These are phyloP conservation scores for Aspergillus niger DNA, from an alignment of 2,329 filamentous ascomycete species.

Conservation along the genomic window DNA sequence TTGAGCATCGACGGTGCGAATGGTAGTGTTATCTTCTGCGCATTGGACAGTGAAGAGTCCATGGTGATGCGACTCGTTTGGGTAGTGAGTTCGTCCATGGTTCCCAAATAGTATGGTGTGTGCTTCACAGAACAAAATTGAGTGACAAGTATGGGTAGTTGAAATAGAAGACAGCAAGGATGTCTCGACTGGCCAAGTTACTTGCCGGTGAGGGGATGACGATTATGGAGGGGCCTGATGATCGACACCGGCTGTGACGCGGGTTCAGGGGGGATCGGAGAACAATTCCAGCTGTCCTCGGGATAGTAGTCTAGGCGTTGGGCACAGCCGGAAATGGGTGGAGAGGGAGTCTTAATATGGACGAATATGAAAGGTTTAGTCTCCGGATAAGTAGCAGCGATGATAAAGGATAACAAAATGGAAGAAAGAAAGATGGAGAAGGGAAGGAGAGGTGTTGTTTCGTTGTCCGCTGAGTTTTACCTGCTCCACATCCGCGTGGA, in stretches of 20 bases:
- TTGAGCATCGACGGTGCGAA: constrained; percentile 37
- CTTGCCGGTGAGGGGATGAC: not conserved
- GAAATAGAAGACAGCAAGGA: not conserved
- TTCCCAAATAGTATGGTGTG: not conserved
- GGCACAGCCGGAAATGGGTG: not conserved
- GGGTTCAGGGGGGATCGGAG: not conserved
- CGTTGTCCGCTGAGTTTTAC: not conserved
- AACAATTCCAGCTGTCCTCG: not conserved
- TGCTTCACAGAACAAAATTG: not conserved
- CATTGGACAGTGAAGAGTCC: constrained; percentile 4
- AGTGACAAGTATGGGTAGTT: not conserved
- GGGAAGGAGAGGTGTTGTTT: not conserved
- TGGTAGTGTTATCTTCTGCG: not conserved
- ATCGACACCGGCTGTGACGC: not conserved
- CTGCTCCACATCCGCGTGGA: constrained; percentile 4
- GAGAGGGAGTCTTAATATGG: not conserved
- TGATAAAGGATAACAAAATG: not conserved
- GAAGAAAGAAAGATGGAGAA: not conserved
- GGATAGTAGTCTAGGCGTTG: not conserved
- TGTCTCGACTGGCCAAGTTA: not conserved
- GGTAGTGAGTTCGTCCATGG: constrained; percentile 15
- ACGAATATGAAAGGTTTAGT: not conserved
- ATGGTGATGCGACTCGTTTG: constrained; percentile 21
- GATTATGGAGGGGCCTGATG: not conserved
- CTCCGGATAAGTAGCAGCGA: not conserved